Evolutionary conservation across 2,329 filamentous ascomycete genomes (phyloP), one percentile per base, ranked within the genome.

Genomic region (Onygenales sp.): DNA sequence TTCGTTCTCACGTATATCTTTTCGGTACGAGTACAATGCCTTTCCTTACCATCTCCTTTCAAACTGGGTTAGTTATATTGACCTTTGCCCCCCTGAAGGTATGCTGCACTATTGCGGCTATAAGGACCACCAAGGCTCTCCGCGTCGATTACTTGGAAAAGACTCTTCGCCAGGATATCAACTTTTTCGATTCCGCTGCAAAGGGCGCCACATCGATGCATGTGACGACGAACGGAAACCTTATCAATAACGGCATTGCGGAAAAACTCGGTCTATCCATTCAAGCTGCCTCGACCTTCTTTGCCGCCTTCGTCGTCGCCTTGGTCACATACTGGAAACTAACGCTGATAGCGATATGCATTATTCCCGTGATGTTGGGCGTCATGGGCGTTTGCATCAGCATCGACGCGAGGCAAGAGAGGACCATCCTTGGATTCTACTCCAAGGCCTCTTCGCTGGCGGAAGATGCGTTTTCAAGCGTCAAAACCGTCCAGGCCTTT

Each of bases 401-500:
- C 5, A 27, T 62, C 2, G 54, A 63, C 11, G 57, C 62, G n/a
- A 57, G 54, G 41, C 44, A 66, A 1, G 64, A 66, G 48, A 54
- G 55, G 7, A 61, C 61, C 44, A 56, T 66, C 7, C 56, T 64
- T 32, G 55, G 63, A 1, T 67, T 75, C n/a, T 74, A 77, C 51
- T 72, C 72, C 7, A 66, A 69, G 54, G 76, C 73, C 3, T 72
- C 69, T 1, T 60, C 67, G 3, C 61, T 78, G 3, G 75, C 75
- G 1, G 72, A 78, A 61, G 76, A 79, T 54, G 71, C 73, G 0
- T 67, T 79, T 43, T 70, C 69, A 2, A 73, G 71, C 3, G 72
- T 78, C 53, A 68, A 70, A 8, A 78, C 74, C 0, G 72, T 78
- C 14, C 69, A 72, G 54, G 72, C 72, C 2, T 78, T 78, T 59